These are phyloP conservation scores for Colletotrichum tofieldiae DNA, from an alignment of 2,329 filamentous ascomycete species.

Conservation along the genomic window DNA sequence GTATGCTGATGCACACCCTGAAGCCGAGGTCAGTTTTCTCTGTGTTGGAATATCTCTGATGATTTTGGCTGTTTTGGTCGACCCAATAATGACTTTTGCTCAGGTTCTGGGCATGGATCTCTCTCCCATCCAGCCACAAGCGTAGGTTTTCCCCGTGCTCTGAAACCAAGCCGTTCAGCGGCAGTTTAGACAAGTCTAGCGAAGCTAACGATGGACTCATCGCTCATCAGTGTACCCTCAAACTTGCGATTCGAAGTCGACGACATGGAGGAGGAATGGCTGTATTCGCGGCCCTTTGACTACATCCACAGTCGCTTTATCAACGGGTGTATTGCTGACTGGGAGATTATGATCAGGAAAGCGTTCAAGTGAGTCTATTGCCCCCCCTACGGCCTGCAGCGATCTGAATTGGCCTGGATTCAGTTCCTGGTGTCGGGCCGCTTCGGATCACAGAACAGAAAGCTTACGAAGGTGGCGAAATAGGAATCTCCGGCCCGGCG, in stretches of 20 bases:
- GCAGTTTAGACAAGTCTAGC: no score
- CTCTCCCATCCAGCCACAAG: slow-evolving; percentile 57
- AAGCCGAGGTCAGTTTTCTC: slow-evolving; percentile 46
- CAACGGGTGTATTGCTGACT: slow-evolving; percentile 68
- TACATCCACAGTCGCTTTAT: slow-evolving; percentile 72
- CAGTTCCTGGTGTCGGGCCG: no score
- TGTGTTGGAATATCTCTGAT: no score
- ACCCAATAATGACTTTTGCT: not conserved
- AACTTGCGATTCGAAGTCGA: slow-evolving; percentile 58
- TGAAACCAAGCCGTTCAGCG: no score
- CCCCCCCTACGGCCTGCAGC: no score
- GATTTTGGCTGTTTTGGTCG: not conserved
- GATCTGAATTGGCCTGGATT: no score
- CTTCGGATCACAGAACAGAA: not conserved
- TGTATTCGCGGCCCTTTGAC: slow-evolving; percentile 64
- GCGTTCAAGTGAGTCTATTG: slow-evolving; percentile 54
- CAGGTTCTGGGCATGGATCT: slow-evolving; percentile 57
- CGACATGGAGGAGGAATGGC: slow-evolving; percentile 50
- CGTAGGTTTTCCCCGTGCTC: slow-evolving; percentile 47
- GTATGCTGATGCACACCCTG: slow-evolving; percentile 57
- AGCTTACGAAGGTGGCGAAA: slow-evolving; percentile 52
- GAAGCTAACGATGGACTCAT: slow-evolving; percentile 1
- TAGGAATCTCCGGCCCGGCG: slow-evolving; percentile 67
- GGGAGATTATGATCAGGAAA: slow-evolving; percentile 61
- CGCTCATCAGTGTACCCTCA: slow-evolving; percentile 53